Base-by-base conservation (phyloP, 805 yeast genomes). In the Brettanomyces bruxellensis region DNA sequence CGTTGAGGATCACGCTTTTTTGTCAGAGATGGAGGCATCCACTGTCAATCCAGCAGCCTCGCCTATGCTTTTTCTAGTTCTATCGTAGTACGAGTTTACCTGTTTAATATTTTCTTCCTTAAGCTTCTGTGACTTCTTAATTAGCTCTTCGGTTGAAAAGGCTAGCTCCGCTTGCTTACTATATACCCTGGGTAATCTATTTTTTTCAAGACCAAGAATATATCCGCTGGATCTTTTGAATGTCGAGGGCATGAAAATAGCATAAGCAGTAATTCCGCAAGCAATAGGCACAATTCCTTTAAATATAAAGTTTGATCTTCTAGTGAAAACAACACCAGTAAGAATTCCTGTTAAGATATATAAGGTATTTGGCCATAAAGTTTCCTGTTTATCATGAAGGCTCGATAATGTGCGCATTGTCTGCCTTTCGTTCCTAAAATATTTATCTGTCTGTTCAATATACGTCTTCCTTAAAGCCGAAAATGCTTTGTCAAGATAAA, bases 271-370 rank as follows among this genome's bases (percentile, higher is more conserved):
- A 28, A 75, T 50, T 12, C 90, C 93, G 45, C 83, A 71, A 0
- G 69, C 65, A 3, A 81, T 47, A 1, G 95, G 95, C 13, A 75
- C 66, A 1, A 74, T 50, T 3, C 72, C 68, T 55, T 81, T 78
- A 11, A 83, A 57, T 2, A 81, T 45, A 23, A 81, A 52, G 47
- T 78, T 78, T 48, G 84, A 72, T 55, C 81, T 78, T 56, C 95
- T 83, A 2, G 93, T 78, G 43, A 81, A 55, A 45, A 87, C 81
- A 41, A 83, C 75, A 36, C 95, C 95, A 6, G 87, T 67, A 46
- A 88, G 69, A 2, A 79, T 73, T 12, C 87, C 89, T 28, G 86
- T 75, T 8, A 79, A 59, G 37, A 88, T 71, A 60, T 86, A 88
- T 30, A 86, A 63, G 3, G 80, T 65, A 51, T 83, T 83, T 12